These are phyloP conservation scores for Porogramme epimiltina DNA, from an alignment of 1,284 basidiomycete species.

Conservation along the genomic window DNA sequence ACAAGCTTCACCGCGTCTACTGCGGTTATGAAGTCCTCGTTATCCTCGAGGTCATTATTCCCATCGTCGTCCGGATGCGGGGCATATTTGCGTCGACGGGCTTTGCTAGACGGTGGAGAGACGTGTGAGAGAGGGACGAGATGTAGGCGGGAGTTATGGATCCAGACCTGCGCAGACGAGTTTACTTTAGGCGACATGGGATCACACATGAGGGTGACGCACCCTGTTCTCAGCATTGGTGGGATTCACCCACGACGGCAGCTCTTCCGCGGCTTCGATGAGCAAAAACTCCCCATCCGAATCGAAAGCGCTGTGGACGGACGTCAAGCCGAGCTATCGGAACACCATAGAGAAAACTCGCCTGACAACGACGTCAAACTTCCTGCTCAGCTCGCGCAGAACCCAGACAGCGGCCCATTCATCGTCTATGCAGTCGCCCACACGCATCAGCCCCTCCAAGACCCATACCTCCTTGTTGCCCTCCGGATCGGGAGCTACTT, in stretches of 20 bases:
- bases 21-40: slow-evolving; percentile 56
- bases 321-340: slow-evolving; percentile 6
- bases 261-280: slow-evolving; percentile 91
- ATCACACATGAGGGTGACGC: slow-evolving; percentile 35
- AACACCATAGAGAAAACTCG: slow-evolving; percentile 33
- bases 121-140: slow-evolving; percentile 79
- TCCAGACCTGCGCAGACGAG: slow-evolving; percentile 86
- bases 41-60: slow-evolving; percentile 47
- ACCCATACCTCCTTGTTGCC: slow-evolving; percentile 43
- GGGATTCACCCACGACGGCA: slow-evolving; percentile 92
- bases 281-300: slow-evolving; percentile 96
- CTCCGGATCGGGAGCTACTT: slow-evolving; percentile 54
- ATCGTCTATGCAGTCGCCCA: slow-evolving; percentile 93
- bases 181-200: background rate
- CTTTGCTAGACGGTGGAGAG: slow-evolving; percentile 64
- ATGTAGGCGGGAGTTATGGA: slow-evolving; percentile 80
- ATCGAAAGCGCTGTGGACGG: slow-evolving; percentile 67
- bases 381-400: slow-evolving; percentile 70
- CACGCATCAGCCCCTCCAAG: slow-evolving; percentile 79
- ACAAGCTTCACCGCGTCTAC: slow-evolving; percentile 72
- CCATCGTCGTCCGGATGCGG: slow-evolving; percentile 49
- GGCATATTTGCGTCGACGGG: slow-evolving; percentile 45
- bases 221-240: slow-evolving; percentile 91
- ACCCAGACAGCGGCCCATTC: slow-evolving; percentile 96
- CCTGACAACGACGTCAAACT: slow-evolving; percentile 81